Evolutionary conservation across 2,329 filamentous ascomycete genomes (phyloP).

Genomic region (Aspergillus ibericus): DNA sequence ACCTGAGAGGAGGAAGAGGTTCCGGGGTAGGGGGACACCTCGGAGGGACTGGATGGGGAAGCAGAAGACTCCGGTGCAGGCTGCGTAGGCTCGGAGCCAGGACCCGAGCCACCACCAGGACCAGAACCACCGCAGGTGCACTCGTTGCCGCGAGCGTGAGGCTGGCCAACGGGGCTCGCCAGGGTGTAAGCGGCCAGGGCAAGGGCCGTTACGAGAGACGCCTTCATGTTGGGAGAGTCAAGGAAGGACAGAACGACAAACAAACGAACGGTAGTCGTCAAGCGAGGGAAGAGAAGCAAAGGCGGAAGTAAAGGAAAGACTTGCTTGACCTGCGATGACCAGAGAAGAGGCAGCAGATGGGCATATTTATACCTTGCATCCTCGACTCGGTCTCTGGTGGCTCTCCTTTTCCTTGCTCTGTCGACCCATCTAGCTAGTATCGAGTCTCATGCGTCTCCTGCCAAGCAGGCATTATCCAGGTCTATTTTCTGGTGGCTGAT

Average conservation of each 20-base stretch:
- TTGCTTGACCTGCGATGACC: not conserved
- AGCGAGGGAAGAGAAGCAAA: constrained; percentile 9
- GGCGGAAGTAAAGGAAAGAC: not conserved
- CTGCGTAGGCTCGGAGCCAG: not conserved
- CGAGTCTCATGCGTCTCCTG: not conserved
- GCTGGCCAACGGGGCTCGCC: constrained; percentile 15
- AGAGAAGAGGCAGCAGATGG: not conserved
- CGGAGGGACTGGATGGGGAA: not conserved
- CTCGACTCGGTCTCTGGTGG: not conserved
- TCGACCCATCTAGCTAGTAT: not conserved
- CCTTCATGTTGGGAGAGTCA: constrained; percentile 19
- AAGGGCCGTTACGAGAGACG: constrained; percentile 17
- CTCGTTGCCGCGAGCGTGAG: constrained; percentile 8
- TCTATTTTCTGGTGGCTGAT: constrained; percentile 3
- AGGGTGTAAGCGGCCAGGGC: constrained; percentile 17
- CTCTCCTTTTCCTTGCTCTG: not conserved
- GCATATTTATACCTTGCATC: constrained; percentile 10
- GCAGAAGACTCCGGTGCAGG: too few relatives aligned
- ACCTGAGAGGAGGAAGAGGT: not conserved
- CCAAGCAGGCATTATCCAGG: constrained; percentile 11
- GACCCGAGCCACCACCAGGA: not conserved
- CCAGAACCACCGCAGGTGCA: constrained; percentile 10
- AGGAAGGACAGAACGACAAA: constrained; percentile 6
- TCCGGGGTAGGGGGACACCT: not conserved
- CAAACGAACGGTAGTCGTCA: constrained; percentile 7